These are phyloP conservation scores for Pythium biforme DNA, from an alignment of 352 stramenopile species.

Conservation along the genomic window DNA sequence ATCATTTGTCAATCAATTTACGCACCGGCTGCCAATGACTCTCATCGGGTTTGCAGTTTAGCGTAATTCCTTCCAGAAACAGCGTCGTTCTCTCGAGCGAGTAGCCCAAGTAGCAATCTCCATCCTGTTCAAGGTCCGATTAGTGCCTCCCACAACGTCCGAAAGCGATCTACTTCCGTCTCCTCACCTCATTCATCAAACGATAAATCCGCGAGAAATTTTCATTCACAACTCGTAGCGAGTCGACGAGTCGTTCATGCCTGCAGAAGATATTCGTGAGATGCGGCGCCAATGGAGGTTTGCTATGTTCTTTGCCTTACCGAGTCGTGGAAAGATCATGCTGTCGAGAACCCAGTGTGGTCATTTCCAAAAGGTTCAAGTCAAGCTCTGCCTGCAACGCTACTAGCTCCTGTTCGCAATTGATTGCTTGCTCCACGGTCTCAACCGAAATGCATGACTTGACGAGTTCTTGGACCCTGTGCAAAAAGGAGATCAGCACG, in stretches of 20 bases:
- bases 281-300: neutral
- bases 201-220: slow-evolving; percentile 33
- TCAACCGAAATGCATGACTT: slow-evolving; percentile 25
- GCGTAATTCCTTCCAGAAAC: slow-evolving; percentile 33
- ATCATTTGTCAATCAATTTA: neutral
- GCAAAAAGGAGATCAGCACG: neutral
- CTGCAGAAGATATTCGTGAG: neutral
- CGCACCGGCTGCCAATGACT: slow-evolving; percentile 34
- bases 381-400: slow-evolving; percentile 11
- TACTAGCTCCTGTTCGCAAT: slow-evolving; percentile 10
- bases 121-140: slow-evolving; percentile 24
- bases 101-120: slow-evolving; percentile 39
- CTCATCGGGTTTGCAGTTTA: slow-evolving; percentile 48
- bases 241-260: slow-evolving; percentile 3
- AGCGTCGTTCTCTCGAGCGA: slow-evolving; percentile 33
- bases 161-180: neutral
- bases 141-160: neutral
- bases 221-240: slow-evolving; percentile 23
- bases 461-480: slow-evolving; percentile 16
- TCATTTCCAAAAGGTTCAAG: neutral
- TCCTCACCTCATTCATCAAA: slow-evolving; percentile 26
- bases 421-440: slow-evolving; percentile 16
- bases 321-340: slow-evolving; percentile 3
- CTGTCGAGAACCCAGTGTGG: slow-evolving; percentile 8
- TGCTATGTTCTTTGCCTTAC: neutral